Conservation (phyloP, 208 protist species). For the Trichomonas vaginalis region DNA sequence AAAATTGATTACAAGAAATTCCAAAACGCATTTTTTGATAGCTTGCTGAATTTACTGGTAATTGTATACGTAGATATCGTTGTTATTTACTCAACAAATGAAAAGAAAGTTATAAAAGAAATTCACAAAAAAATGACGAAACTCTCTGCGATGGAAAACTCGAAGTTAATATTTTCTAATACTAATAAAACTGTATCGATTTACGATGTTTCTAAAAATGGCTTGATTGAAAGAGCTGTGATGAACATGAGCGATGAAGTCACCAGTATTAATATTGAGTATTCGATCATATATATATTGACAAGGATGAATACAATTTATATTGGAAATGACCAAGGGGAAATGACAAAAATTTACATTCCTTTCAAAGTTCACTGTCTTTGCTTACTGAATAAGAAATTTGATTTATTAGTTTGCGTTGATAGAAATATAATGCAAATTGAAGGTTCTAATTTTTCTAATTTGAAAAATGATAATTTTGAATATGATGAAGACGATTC, state of each 20-base stretch:
- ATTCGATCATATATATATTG: background rate
- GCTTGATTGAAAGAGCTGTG: background rate
- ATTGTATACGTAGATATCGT: background rate
- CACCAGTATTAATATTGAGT: background rate
- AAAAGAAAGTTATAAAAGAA: background rate
- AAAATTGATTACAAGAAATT: background rate
- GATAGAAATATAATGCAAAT: background rate
- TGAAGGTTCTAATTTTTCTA: background rate
- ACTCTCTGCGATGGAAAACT: background rate
- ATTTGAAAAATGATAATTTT: background rate
- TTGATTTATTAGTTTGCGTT: background rate
- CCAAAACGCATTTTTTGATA: background rate
- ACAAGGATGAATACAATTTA: background rate
- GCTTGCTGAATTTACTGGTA: background rate
- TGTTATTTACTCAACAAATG: background rate
- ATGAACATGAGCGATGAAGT: background rate
- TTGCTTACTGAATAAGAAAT: background rate
- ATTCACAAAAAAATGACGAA: background rate
- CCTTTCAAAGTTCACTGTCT: background rate
- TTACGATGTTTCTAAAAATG: background rate
- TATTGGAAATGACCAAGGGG: background rate
- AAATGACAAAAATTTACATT: background rate
- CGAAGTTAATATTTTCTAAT: background rate
- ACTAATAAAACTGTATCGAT: background rate
- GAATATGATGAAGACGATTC: background rate